Percentiles rank a stretch among this genome's conserved stretches.
phyloP scores from a whole-genome alignment of 2,329 filamentous ascomycete genomes.

The Dactylellina cionopaga region DNA sequence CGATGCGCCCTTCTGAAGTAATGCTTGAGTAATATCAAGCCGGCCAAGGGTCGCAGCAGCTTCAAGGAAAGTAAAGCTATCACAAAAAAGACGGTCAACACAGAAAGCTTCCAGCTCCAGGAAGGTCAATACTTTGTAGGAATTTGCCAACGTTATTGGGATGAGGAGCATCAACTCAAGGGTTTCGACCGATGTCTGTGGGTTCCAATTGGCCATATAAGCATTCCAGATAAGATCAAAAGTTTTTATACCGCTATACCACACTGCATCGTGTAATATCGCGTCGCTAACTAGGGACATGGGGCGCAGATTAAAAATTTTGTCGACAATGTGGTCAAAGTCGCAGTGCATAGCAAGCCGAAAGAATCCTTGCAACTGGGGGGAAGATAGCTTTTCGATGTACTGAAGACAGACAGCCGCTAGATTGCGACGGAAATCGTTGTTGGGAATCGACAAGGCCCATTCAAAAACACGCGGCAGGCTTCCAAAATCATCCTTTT shows the following conservation, averaged over 20 bases:
- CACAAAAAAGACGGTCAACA: background rate
- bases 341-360: background rate
- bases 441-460: no score
- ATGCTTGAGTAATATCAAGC: background rate
- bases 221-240: background rate
- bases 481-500: background rate
- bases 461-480: background rate
- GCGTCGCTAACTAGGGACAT: background rate
- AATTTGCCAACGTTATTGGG: background rate
- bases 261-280: background rate
- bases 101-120: background rate
- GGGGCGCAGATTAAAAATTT: background rate
- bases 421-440: background rate
- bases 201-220: background rate
- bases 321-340: background rate
- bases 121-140: background rate
- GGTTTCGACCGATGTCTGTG: background rate
- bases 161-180: background rate
- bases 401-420: background rate
- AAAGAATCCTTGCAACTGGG: background rate
- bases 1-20: conserved; percentile 5
- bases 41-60: background rate
- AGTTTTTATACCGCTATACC: background rate
- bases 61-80: conserved; percentile 6
- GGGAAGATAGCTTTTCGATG: background rate